Base-by-base conservation (phyloP, 768 basidiomycete species). In the Lactifluus subvellereus region DNA sequence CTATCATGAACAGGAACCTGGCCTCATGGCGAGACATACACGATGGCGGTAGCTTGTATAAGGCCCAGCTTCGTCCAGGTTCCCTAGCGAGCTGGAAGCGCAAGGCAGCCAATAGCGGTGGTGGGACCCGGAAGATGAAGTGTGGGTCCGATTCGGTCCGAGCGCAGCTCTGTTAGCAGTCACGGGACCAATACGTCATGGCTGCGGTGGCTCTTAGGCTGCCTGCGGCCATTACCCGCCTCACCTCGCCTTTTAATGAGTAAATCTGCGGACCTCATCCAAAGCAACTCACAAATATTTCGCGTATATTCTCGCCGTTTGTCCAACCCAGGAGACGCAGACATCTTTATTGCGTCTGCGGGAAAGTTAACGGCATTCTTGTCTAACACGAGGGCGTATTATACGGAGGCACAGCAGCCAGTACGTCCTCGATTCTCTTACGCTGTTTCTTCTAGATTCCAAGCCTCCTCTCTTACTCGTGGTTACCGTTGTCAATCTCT, bases 211-310 rank as follows among this genome's bases (percentile, higher is more conserved):
- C 27, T 27, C 27, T 27, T 1, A 27, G 27, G 2, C 27, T 27
- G 27, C 27, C 27, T 27, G 27, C 27, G 27, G 27, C 27, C 27
- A 27, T 27, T 27, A 27, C 27, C 27, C 27, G 27, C 27, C 10
- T 37, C 10, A 37, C 43, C 16, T 48, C 48, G 6, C 16, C 16
- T 30, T 33, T 18, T 38, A 10, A 62, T 62, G 61, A 56, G 16
- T n/a, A 54, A 4, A 40, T 50, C 61, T 40, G 18, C 42, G 4
- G 54, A 51, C 18, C 63, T 60, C 54, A 30, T 64, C 10, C 47
- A 60, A 6, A 60, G 7, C 48, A 64, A 64, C 48, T 22, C 59
- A 16, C 53, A 64, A n/a, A 60, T 60, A 42, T 64, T 51, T 56
- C 59, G 58, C 49, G 35, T 60, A 32, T 51, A 60, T 32, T 35